Base-by-base conservation (phyloP, 306 rosid genomes). In the Argentina anserina region DNA sequence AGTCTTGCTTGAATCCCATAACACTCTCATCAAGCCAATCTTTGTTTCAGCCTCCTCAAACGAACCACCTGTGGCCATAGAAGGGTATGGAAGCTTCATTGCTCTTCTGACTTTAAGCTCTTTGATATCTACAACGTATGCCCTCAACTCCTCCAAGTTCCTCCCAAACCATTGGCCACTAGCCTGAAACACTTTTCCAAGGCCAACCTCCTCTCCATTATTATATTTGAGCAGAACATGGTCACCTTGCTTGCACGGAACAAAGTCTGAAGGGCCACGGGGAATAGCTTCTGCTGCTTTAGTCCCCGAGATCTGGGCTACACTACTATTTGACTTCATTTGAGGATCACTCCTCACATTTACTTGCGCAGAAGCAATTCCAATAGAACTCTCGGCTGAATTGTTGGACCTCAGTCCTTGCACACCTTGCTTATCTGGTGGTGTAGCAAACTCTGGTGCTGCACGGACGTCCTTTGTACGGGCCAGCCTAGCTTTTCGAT, bases 401-500 rank as follows among this genome's bases (percentile, higher is more conserved):
- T 79, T 85, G 34, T 39, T 58, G 53, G 86, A 80, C 68, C 73
- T 88, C 36, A 59, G 80, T 29, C 80, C 74, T 8, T 79, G 77
- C 61, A 72, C 86, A 56, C 77, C 82, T 81, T 71, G 93, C 81
- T 78, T 89, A 75, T 89, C 96, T 37, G 79, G 75, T 65, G 76
- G 72, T 18, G 85, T 73, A 76, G 47, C 56, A 29, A 45, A 83
- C 73, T 85, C 93, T 12, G 71, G 80, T 62, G 79, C 74, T 36
- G 84, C 76, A 26, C 81, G 93, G 70, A 82, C 84, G 75, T 91
- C 96, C 74, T 75, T 89, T 0, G 95, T 81, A 23, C 95, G 92
- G 55, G 97, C 99, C 46, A 94, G 86, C 88, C 89, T 91, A 28
- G 97, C 99, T 76, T 94, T 89, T 77, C 97, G 88, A 71, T 94